Percentiles rank a stretch among this genome's conserved stretches.
Conservation (phyloP, 2,329 filamentous ascomycete species). For the Ophiostoma australiae region DNA sequence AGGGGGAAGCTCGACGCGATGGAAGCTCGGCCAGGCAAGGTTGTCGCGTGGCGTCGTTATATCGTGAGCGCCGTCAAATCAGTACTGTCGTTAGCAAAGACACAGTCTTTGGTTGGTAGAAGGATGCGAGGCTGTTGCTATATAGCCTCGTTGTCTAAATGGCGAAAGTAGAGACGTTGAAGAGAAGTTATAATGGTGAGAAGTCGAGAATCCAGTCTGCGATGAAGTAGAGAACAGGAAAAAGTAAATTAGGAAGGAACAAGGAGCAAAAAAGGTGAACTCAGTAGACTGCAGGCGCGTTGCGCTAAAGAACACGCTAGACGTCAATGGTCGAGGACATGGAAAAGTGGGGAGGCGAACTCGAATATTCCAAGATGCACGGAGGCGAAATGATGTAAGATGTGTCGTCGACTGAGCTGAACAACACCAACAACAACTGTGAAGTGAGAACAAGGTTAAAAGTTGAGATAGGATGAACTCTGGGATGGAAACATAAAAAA, state of each 20-base stretch:
- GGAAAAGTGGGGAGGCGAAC: conserved; percentile 1
- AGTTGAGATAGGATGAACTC: background rate
- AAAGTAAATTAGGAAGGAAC: background rate
- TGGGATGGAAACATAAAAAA: background rate
- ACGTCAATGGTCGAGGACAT: background rate
- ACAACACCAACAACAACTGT: background rate
- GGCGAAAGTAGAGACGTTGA: background rate
- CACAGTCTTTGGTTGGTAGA: background rate
- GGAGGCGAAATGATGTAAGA: conserved; percentile 2
- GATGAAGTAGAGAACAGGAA: background rate
- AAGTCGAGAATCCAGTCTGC: background rate
- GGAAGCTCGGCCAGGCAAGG: background rate
- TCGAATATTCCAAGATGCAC: conserved; percentile 7
- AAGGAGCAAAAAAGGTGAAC: background rate
- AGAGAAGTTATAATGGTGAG: background rate
- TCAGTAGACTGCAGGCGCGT: background rate
- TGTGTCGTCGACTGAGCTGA: background rate
- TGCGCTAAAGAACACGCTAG: conserved; percentile 17
- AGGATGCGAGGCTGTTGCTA: background rate
- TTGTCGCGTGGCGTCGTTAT: background rate
- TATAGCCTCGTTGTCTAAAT: background rate
- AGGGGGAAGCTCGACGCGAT: conserved; percentile 7
- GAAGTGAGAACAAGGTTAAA: background rate
- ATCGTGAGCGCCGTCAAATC: background rate
- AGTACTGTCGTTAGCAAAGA: conserved; percentile 8